phyloP scores from a whole-genome alignment of 768 basidiomycete genomes.

The Lentinula sp. region DNA sequence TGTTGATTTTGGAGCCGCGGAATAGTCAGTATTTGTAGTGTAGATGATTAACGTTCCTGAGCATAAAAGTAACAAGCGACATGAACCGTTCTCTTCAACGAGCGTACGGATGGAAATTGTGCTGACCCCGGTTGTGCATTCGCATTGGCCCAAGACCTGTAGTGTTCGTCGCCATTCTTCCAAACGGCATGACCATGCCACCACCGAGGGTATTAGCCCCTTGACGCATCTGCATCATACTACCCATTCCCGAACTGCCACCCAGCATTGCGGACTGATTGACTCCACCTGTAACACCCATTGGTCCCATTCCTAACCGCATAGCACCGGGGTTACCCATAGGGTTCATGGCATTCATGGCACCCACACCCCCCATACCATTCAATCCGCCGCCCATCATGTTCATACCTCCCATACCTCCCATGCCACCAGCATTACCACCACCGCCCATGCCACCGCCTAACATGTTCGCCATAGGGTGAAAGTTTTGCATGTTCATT shows the following conservation, averaged over 20 bases:
- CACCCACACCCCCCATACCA: constrained; percentile 14
- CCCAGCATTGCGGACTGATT: constrained; percentile 10
- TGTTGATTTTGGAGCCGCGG: not conserved
- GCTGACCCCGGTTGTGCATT: constrained; percentile 46
- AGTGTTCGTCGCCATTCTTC: constrained; percentile 32
- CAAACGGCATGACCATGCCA: constrained; percentile 22
- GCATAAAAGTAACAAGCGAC: not conserved
- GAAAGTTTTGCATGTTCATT: constrained; percentile 33
- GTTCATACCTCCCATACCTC: constrained; percentile 22
- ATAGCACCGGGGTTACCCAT: constrained; percentile 32
- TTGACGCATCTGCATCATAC: constrained; percentile 13
- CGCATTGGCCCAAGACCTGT: constrained; percentile 42
- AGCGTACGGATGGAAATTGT: constrained; percentile 62
- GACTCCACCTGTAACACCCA: constrained; percentile 16
- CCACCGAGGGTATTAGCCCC: constrained; percentile 15
- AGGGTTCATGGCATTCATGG: constrained; percentile 21
- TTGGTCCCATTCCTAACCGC: constrained; percentile 29
- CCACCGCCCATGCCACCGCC: constrained; percentile 10
- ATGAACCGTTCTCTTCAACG: constrained; percentile 25
- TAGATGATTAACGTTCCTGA: not conserved
- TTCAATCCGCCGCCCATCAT: constrained; percentile 15
- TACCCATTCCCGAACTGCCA: constrained; percentile 3
- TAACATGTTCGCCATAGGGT: constrained; percentile 27
- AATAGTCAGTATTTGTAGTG: not conserved
- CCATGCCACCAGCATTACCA: constrained; percentile 8